These are phyloP conservation scores for Punica granatum DNA, from an alignment of 345 rosid species.

Conservation along the genomic window DNA sequence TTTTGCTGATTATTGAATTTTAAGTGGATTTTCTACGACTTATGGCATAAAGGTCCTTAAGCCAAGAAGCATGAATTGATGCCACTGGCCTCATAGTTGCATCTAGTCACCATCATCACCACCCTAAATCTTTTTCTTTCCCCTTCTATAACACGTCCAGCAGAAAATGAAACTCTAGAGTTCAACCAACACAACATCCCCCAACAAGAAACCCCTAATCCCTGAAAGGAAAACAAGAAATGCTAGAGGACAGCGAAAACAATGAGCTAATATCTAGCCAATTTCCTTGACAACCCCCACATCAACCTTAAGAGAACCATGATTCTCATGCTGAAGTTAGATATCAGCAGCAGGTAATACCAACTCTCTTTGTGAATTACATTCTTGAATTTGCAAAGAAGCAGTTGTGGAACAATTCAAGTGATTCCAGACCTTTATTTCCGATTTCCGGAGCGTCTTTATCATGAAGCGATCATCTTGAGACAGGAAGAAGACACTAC, in stretches of 20 bases:
- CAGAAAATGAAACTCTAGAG: background rate
- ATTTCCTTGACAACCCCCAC: background rate
- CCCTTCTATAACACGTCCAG: background rate
- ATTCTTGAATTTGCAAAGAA: background rate
- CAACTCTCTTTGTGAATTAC: background rate
- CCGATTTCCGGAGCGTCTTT: conserved; percentile 92
- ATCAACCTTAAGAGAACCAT: background rate
- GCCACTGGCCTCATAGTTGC: background rate
- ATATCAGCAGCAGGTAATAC: background rate
- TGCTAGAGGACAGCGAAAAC: background rate
- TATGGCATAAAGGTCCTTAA: background rate
- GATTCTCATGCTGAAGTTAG: background rate
- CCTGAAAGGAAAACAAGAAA: too few species aligned
- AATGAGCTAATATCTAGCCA: background rate
- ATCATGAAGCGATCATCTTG: conserved; percentile 99
- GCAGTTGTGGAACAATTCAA: background rate
- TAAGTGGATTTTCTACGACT: background rate
- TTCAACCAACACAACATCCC: too few species aligned
- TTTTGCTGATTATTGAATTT: background rate
- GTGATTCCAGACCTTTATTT: conserved; percentile 74
- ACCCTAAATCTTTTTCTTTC: background rate
- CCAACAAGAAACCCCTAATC: too few species aligned
- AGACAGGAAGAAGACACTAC: conserved; percentile 90
- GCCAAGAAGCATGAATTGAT: background rate
- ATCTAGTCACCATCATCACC: background rate